Base-by-base conservation (phyloP, 2,329 filamentous ascomycete genomes). In the Alternaria angustiovoidea region DNA sequence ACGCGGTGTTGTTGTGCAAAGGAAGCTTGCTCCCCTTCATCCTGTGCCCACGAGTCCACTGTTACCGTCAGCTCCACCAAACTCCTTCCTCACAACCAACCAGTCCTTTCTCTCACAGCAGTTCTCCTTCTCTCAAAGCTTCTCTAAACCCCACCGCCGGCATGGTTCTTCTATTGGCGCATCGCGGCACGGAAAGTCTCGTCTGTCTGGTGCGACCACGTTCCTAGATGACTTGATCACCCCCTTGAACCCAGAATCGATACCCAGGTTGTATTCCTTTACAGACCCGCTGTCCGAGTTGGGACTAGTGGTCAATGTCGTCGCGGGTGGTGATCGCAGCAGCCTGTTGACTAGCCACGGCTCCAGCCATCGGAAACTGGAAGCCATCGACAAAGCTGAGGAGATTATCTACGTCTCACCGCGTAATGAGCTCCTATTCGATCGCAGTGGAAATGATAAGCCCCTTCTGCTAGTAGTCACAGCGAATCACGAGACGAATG, bases 251-350 rank as follows among this genome's bases (percentile, higher is more conserved):
- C 64, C 67, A 7, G 79, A 82, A 55, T 87, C 88, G 51, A 88
- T 91, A 81, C 91, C 91, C 1, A 85, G 92, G 30, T 81, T 97
- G 0, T 94, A 96, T 66, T 92, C 91, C 26, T 83, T 99, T 48
- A 93, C 91, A 3, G 92, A 96, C 72, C 94, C 94, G 2, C 82
- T 97, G 57, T 86, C 92, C 3, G 94, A 97, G 68, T 85, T 97
- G 70, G 94, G 94, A 1, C 81, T 97, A 43, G 88, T 97, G 18
- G 91, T 95, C 41, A 71, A 72, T 55, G 73, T 73, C 16, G 66
- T 72, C 46, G 70, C 69, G 14, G 67, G 69, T 43, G 66, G 70
- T 54, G 73, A 75, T 51, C 68, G 74, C 49, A 66, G 61, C 34
- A 63, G 71, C 55, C 63, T 77, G 28, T 64, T 78, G 36, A 70